Percentiles rank a stretch among this genome's conserved stretches.
These are phyloP conservation scores for Corchorus olitorius DNA, from an alignment of 345 rosid species.

Conservation along the genomic window DNA sequence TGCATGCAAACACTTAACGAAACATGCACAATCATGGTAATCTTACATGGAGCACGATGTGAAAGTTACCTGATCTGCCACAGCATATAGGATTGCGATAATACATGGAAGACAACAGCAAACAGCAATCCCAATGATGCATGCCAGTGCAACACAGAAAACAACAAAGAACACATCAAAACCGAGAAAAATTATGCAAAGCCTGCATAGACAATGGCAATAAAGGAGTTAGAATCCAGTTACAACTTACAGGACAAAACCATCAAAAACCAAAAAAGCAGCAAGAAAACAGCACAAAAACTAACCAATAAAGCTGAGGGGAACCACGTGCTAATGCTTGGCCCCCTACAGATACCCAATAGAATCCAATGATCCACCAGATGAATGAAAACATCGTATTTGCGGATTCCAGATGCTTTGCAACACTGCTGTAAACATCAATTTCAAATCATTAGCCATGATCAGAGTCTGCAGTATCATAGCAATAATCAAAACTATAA, in stretches of 20 bases:
- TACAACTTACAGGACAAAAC: background rate
- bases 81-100: slow-evolving; percentile 92
- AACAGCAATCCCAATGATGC: slow-evolving; percentile 94
- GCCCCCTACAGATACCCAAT: slow-evolving; percentile 96
- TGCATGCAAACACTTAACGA: background rate
- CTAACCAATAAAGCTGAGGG: slow-evolving; percentile 92
- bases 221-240: slow-evolving; percentile 24
- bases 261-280: slow-evolving; percentile 1
- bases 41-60: background rate
- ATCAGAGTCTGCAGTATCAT: background rate
- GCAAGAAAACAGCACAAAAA: slow-evolving; percentile 14
- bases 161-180: slow-evolving; percentile 97
- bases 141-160: slow-evolving; percentile 93
- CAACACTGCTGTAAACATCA: slow-evolving; percentile 47
- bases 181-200: slow-evolving; percentile 88
- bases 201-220: slow-evolving; percentile 55
- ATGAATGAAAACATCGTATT: slow-evolving; percentile 97
- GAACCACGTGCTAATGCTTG: slow-evolving; percentile 66
- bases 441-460: slow-evolving; percentile 17
- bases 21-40: background rate
- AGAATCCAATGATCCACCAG: slow-evolving; percentile 99
- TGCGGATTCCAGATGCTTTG: slow-evolving; percentile 94
- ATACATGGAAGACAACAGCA: slow-evolving; percentile 99
- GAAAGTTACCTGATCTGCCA: slow-evolving; percentile 84
- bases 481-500: background rate